Base-by-base conservation (phyloP, 768 basidiomycete species). In the Tulasnella sp. region DNA sequence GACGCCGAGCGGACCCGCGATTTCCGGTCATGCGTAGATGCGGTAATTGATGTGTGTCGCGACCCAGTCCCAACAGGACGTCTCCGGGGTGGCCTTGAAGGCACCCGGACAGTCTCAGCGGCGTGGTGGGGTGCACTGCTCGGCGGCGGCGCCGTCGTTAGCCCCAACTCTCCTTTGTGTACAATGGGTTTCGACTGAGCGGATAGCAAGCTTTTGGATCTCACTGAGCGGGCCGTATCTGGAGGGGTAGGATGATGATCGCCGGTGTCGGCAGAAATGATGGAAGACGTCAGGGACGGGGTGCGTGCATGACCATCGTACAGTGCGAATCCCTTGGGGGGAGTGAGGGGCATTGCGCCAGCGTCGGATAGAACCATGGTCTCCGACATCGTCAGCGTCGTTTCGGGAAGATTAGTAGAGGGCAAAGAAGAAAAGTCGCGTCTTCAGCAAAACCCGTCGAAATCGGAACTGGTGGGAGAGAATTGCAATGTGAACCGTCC, bases 251-350 rank as follows among this genome's bases (percentile, higher is more conserved):
- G 3, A 24, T 55, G 53, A 9, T n/a, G 53, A 4, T 55, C 53
- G 19, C 24, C 42, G 4, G 53, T 38, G 11, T 32, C 53, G 15
- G 42, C 24, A 34, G 53, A 55, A 19, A 34, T 24, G 19, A 9
- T 10, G 32, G 53, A 55, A 21, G 53, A 55, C 24, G 53, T 55
- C n/a, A 55, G 53, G 19, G 53, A 55, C 42, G 53, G 53, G n/a
- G 53, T 55, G 17, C 32, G 24, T n/a, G 29, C 24, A 26, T 55
- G 34, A 38, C 7, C 34, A 7, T 5, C 7, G 34, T 38, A 5
- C 15, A 15, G 34, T 7, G 34, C 5, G 34, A 15, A 5, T 38
- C 34, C 15, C 15, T 38, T 38, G 34, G 34, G 34, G 7, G 34
- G 34, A 5, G 15, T 15, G 34, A 38, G 34, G 34, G 15, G 34